Conservation (phyloP, 2,329 filamentous ascomycete species). For the Bipolaris gigantea region DNA sequence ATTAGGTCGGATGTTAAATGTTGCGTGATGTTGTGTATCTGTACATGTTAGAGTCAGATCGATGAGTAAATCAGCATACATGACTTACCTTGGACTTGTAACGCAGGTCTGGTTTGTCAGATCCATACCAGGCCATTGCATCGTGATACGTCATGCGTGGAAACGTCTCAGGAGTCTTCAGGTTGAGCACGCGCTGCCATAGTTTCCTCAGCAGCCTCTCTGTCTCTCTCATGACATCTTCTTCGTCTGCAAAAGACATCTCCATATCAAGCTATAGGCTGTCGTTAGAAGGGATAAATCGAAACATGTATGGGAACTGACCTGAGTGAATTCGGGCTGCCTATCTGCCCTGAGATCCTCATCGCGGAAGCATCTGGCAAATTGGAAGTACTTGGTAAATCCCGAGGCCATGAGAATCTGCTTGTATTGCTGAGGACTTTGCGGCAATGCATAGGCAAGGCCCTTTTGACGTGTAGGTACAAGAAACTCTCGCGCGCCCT, state of each 20-base stretch:
- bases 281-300: constrained; percentile 3
- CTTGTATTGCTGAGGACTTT: constrained; percentile 98
- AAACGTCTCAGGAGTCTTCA: constrained; percentile 54
- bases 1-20: constrained; percentile 66
- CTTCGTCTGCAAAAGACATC: constrained; percentile 78
- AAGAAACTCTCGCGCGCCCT: constrained; percentile 91
- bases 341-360: constrained; percentile 90
- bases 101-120: constrained; percentile 89
- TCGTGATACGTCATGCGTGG: constrained; percentile 69
- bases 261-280: constrained; percentile 77
- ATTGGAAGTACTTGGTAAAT: constrained; percentile 81
- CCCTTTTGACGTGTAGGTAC: constrained; percentile 81
- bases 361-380: constrained; percentile 92
- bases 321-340: constrained; percentile 95
- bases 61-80: too few relatives aligned
- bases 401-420: constrained; percentile 95
- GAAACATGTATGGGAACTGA: constrained; percentile 38
- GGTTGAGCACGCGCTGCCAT: constrained; percentile 55
- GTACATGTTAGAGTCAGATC: constrained; percentile 20
- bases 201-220: constrained; percentile 59
- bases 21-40: constrained; percentile 69
- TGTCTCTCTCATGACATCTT: constrained; percentile 67
- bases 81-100: constrained; percentile 64
- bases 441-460: constrained; percentile 84
- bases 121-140: constrained; percentile 79